Evolutionary conservation across 495 filamentous ascomycete species (phyloP).

Genomic region (Xylaria intraflava): DNA sequence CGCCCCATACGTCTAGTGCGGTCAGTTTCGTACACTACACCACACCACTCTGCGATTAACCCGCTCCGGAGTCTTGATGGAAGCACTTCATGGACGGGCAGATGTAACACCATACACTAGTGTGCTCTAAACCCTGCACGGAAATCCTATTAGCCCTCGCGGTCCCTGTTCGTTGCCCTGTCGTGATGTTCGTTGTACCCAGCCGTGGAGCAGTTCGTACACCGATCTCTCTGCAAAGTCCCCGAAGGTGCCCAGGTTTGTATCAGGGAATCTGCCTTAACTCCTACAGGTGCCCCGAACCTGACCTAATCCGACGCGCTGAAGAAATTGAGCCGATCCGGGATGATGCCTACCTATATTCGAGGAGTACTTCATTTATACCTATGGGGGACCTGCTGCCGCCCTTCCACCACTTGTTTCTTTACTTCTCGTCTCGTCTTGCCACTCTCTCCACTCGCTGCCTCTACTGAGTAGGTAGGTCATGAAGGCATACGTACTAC

Average conservation of each 20-base stretch:
- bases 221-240: constrained; percentile 36
- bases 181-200: constrained; percentile 31
- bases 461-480: too few species aligned
- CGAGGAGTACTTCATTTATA: constrained; percentile 40
- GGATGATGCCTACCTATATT: constrained; percentile 31
- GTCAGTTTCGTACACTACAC: constrained; percentile 14
- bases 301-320: constrained; percentile 39
- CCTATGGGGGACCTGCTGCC: constrained; percentile 40
- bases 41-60: too few species aligned
- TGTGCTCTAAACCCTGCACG: constrained; percentile 21
- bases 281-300: constrained; percentile 47
- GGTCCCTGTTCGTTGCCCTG: constrained; percentile 30
- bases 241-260: constrained; percentile 44
- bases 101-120: constrained; percentile 35
- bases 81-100: constrained; percentile 39
- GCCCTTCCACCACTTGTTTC: constrained; percentile 32
- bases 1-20: constrained; percentile 17
- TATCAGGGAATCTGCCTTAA: constrained; percentile 47
- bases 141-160: constrained; percentile 30
- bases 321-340: constrained; percentile 31
- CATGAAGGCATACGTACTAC: constrained; percentile 28
- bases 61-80: constrained; percentile 9
- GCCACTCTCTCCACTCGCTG: constrained; percentile 29
- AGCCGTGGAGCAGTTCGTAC: constrained; percentile 41
- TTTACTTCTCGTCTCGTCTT: constrained; percentile 29